phyloP scores from a whole-genome alignment of 805 yeast species.

The Metschnikowia koreensis region DNA sequence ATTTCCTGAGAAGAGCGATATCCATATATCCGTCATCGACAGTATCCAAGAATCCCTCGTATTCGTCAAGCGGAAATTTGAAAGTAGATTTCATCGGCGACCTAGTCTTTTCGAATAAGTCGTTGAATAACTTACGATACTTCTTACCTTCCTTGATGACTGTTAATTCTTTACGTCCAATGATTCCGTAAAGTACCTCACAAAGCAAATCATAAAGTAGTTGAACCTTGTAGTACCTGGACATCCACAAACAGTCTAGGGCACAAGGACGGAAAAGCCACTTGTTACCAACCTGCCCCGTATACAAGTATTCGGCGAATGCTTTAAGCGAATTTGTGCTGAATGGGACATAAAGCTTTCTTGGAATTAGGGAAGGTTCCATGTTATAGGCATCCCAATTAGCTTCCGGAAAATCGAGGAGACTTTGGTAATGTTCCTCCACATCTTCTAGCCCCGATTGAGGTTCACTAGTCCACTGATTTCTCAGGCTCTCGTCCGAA shows the following conservation, averaged over 20 bases:
- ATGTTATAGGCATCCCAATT: constrained; percentile 35
- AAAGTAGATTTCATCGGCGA: constrained; percentile 24
- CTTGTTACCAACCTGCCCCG: constrained; percentile 75
- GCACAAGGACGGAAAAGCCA: constrained; percentile 73
- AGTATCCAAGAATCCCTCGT: constrained; percentile 54
- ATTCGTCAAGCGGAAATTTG: constrained; percentile 45
- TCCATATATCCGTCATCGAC: constrained; percentile 69
- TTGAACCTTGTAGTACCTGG: constrained; percentile 69
- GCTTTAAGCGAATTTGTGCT: constrained; percentile 60
- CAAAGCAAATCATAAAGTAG: constrained; percentile 64
- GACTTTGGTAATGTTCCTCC: constrained; percentile 1
- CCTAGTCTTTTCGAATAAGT: constrained; percentile 24
- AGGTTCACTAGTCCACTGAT: neutral
- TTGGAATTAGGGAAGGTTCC: constrained; percentile 65
- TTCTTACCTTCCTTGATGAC: constrained; percentile 41
- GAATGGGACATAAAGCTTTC: constrained; percentile 69
- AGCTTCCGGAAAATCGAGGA: constrained; percentile 34
- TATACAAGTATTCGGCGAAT: constrained; percentile 68
- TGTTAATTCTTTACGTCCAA: constrained; percentile 64
- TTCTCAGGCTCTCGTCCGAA: neutral
- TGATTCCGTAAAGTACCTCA: constrained; percentile 66
- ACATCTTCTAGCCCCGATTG: neutral
- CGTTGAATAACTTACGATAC: constrained; percentile 30
- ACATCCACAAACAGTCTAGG: constrained; percentile 57
- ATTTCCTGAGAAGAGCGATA: constrained; percentile 49